Evolutionary conservation across 2,329 filamentous ascomycete genomes (phyloP).

Genomic region (Emydomyces testavorans): DNA sequence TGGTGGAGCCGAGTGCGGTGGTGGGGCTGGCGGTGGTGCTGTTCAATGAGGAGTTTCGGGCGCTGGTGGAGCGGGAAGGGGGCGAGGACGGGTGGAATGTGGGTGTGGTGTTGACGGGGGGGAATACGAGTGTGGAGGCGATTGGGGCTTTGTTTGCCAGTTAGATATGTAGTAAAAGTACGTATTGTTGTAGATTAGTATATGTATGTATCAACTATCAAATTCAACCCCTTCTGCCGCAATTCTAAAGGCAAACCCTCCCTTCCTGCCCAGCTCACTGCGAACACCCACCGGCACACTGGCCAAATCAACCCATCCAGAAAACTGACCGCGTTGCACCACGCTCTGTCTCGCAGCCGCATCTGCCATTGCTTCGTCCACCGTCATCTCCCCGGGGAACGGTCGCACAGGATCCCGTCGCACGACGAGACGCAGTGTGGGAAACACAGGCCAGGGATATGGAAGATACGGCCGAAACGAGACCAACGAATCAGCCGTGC

Average conservation of each 20-base stretch:
- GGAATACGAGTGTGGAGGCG: constrained; percentile 53
- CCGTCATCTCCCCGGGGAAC: constrained; percentile 27
- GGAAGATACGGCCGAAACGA: constrained; percentile 29
- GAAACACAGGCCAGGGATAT: constrained; percentile 31
- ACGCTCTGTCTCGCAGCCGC: constrained; percentile 28
- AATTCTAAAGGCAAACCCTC: constrained; percentile 13
- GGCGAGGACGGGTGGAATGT: constrained; percentile 64
- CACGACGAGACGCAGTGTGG: constrained; percentile 30
- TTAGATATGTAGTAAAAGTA: not conserved
- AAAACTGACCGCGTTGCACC: constrained; percentile 27
- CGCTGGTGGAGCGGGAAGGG: constrained; percentile 51
- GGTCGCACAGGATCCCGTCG: constrained; percentile 27
- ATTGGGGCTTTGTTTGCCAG: constrained; percentile 45
- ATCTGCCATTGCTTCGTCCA: constrained; percentile 27
- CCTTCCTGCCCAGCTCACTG: not conserved
- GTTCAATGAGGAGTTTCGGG: constrained; percentile 73
- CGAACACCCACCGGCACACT: not conserved
- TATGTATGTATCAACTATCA: constrained; percentile 1
- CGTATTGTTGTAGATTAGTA: not conserved
- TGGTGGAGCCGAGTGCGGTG: constrained; percentile 78
- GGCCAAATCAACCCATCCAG: constrained; percentile 29
- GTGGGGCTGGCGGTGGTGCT: constrained; percentile 74
- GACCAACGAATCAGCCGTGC: constrained; percentile 13
- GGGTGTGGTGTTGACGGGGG: constrained; percentile 51
- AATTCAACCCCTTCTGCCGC: constrained; percentile 10